Base-by-base conservation (phyloP, 441 rosid species). In the Croton setiger region DNA sequence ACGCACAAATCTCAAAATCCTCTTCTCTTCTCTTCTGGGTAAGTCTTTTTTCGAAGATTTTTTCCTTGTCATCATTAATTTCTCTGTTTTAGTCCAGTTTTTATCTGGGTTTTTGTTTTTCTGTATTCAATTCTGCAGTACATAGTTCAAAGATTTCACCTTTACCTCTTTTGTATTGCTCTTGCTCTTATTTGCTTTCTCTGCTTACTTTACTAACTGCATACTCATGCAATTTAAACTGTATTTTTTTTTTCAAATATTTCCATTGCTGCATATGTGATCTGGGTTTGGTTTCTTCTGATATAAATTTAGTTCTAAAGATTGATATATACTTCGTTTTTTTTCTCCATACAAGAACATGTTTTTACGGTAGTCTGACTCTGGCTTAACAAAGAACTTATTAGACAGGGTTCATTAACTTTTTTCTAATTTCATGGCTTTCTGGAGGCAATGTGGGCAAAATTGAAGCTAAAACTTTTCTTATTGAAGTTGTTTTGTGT, bases 21-120 rank as follows among this genome's bases (percentile, higher is more conserved):
- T 31, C 41, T 17, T 23, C 43, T 67, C 23, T 36, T 55, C 64
- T 45, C 64, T 58, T 33, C 72, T 33, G 72, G 63, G 71, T 68
- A 31, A 31, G 71, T 56, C 47, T 27, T 54, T 47, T 41, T 27
- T 33, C 21, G 21, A 33, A 10, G 36, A n/a, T 31, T 37, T 68
- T 10, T 45, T 35, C 45, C 35, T 33, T 33, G 12, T 33, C 47
- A 21, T 58, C 64, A 57, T 59, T 8, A 36, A 23, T 7, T 33
- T 35, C 35, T 13, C 37, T 7, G 13, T 10, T 58, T 13, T 18
- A 1, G 23, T 1, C 33, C 1, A 31, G 1, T 45, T 58, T n/a
- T 68, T 18, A 20, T 49, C 49, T 35, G n/a, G 68, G 47, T 41
- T 41, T 18, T 20, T 62, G 7, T 62, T 4, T 44, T 21, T 62